Evolutionary conservation across 495 filamentous ascomycete species (phyloP).

Genomic region (Talaromyces adpressus): DNA sequence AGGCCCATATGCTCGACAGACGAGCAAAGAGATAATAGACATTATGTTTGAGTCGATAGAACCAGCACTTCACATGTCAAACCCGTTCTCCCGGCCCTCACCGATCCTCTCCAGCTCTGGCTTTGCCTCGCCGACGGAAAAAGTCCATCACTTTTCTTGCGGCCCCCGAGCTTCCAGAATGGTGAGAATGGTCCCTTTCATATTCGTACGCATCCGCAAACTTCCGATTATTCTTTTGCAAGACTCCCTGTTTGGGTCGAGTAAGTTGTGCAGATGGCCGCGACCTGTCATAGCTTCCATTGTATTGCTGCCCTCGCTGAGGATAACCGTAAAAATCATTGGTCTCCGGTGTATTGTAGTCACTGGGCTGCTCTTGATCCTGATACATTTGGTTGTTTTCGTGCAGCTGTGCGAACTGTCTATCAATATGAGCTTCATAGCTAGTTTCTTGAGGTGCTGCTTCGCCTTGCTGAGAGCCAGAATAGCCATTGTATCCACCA

Average conservation of each 20-base stretch:
- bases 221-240: conserved; percentile 78
- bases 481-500: conserved; percentile 34
- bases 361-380: conserved; percentile 22
- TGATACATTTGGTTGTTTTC: conserved; percentile 26
- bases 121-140: conserved; percentile 81
- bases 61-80: conserved; percentile 7
- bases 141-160: conserved; percentile 96
- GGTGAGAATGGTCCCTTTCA: conserved; percentile 54
- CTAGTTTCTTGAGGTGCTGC: conserved; percentile 27
- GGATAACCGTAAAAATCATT: conserved; percentile 15
- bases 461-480: conserved; percentile 15
- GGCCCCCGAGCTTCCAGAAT: conserved; percentile 76
- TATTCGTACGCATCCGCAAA: conserved; percentile 89
- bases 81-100: conserved; percentile 16
- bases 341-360: conserved; percentile 15
- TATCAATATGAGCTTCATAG: conserved; percentile 38
- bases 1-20: neutral
- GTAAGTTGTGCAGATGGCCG: conserved; percentile 36
- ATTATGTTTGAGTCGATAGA: conserved; percentile 1
- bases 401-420: conserved; percentile 38
- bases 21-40: neutral
- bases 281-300: conserved; percentile 29
- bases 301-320: conserved; percentile 23
- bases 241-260: conserved; percentile 44
- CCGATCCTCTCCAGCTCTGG: conserved; percentile 54